A percentile compares a stretch with the other conserved stretches of the same genome.
Conservation (phyloP, 1,284 basidiomycete genomes). For the Austroboletus sp. region DNA sequence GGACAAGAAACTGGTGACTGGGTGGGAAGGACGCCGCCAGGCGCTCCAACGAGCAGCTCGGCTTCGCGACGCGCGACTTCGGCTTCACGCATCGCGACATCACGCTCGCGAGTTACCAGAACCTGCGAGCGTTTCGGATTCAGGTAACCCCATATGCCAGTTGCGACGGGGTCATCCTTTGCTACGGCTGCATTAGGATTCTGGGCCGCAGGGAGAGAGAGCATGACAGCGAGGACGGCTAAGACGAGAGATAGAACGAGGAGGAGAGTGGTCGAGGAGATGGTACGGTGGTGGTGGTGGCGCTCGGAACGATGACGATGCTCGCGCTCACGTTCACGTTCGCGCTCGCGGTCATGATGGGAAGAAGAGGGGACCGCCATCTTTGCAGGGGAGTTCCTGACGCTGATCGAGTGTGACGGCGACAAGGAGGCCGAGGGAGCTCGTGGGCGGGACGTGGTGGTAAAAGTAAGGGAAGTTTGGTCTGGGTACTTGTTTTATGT, state of each 20-base stretch:
- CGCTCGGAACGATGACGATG: slow-evolving; percentile 48
- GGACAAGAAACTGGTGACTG: slow-evolving; percentile 50
- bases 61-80: slow-evolving; percentile 80
- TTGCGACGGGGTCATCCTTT: slow-evolving; percentile 38
- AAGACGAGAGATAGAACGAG: slow-evolving; percentile 76
- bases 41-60: slow-evolving; percentile 69
- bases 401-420: slow-evolving; percentile 60
- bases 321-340: slow-evolving; percentile 48
- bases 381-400: slow-evolving; percentile 44
- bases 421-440: slow-evolving; percentile 62
- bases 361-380: slow-evolving; percentile 83
- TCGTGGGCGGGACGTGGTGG: slow-evolving; percentile 57
- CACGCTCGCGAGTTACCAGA: slow-evolving; percentile 66
- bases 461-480: slow-evolving; percentile 37
- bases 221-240: slow-evolving; percentile 77
- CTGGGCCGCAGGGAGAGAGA: slow-evolving; percentile 61
- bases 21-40: slow-evolving; percentile 61
- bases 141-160: slow-evolving; percentile 61
- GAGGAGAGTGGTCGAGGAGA: slow-evolving; percentile 80
- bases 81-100: slow-evolving; percentile 70
- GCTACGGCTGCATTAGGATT: slow-evolving; percentile 26
- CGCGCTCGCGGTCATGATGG: slow-evolving; percentile 59
- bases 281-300: slow-evolving; percentile 73
- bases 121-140: slow-evolving; percentile 74
- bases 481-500: slow-evolving; percentile 3